phyloP scores from a whole-genome alignment of 768 basidiomycete species.

The Naganishia antarctica region DNA sequence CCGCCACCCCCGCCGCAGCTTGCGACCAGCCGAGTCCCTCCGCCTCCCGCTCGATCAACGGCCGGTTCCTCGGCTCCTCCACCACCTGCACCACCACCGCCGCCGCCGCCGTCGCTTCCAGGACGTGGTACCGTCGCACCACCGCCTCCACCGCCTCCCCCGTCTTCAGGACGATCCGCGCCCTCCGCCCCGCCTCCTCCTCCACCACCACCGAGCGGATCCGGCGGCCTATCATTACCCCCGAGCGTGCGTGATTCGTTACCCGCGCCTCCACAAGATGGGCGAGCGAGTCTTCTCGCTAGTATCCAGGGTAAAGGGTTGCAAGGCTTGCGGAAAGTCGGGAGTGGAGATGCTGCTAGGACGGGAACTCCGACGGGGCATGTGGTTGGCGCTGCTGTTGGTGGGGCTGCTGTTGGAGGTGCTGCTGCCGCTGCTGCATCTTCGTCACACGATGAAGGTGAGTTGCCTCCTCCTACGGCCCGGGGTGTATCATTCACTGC shows the following conservation, averaged over 20 bases:
- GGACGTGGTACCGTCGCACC: slow-evolving; percentile 30
- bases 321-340: slow-evolving; percentile 62
- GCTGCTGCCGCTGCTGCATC: slow-evolving; percentile 29
- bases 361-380: slow-evolving; percentile 36
- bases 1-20: slow-evolving; percentile 51
- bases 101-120: slow-evolving; percentile 39
- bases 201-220: slow-evolving; percentile 50
- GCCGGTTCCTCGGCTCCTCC: slow-evolving; percentile 48
- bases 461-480: background rate
- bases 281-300: slow-evolving; percentile 56
- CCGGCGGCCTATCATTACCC: slow-evolving; percentile 31
- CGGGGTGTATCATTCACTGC: background rate
- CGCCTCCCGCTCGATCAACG: slow-evolving; percentile 33
- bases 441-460: slow-evolving; percentile 7
- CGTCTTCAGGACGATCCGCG: slow-evolving; percentile 32
- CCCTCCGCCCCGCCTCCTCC: slow-evolving; percentile 48
- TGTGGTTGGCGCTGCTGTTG: slow-evolving; percentile 28
- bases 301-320: slow-evolving; percentile 79
- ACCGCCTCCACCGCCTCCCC: slow-evolving; percentile 52
- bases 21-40: slow-evolving; percentile 27
- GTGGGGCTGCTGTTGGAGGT: slow-evolving; percentile 39
- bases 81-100: slow-evolving; percentile 43
- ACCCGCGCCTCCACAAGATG: slow-evolving; percentile 52
- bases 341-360: slow-evolving; percentile 25
- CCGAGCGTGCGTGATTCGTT: slow-evolving; percentile 29